Evolutionary conservation across 2,329 filamentous ascomycete genomes (phyloP), one percentile per base, ranked within the genome.

Genomic region (Nothophoma quercina): DNA sequence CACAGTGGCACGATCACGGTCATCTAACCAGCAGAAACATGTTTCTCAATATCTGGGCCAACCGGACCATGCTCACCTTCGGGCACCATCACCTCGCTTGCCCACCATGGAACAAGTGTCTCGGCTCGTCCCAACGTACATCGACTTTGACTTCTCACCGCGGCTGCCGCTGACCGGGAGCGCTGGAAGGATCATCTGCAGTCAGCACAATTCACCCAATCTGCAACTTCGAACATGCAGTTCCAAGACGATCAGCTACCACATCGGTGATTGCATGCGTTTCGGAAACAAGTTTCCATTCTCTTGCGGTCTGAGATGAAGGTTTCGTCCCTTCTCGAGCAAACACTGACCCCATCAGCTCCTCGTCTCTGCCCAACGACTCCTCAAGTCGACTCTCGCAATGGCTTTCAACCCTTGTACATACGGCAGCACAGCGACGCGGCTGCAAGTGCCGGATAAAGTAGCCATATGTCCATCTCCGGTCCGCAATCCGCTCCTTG

Each of bases 191-290:
- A 40, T 35, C 22, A 32, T 28, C 41, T 46, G 48, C 48, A 51
- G 48, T 51, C 48, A 46, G 41, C 48, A 51, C 41, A 34, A 39
- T 39, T 22, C 18, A 7, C 35, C 19, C n/a, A 25, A 19, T 35
- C 18, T 25, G 16, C 42, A n/a, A 33, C 22, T 38, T 16, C 32
- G 12, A 18, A 33, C 15, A 12, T 26, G 34, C 28, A 28, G 22
- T n/a, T 18, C 5, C 13, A 5, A 35, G 34, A 40, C 18, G 41
- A 51, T 35, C 33, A 19, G 13, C 40, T 39, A 22, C 34, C 26
- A 8, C 19, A 16, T 29, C 16, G 21, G 33, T 34, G 18, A 19
- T 21, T 28, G 16, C 33, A 39, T 51, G 34, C 34, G 26, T 19
- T 13, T 18, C 18, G 18, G 16, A 23, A 36, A 6, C 22, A 9